Conservation (phyloP, 2,329 filamentous ascomycete genomes). For the Paecilomyces dactylethromorphus region DNA sequence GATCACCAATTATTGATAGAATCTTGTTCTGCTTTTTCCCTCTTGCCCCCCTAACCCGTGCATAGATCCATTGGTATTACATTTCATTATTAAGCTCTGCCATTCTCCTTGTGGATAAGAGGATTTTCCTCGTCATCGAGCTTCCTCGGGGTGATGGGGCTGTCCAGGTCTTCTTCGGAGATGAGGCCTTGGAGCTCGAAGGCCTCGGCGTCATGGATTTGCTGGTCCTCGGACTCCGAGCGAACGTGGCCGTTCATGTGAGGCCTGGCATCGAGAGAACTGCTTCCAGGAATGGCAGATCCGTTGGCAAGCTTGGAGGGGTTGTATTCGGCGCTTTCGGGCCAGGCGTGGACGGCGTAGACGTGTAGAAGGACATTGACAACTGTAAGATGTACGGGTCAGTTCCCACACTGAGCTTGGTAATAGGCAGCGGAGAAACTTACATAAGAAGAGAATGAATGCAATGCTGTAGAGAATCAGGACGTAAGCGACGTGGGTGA, state of each 20-base stretch:
- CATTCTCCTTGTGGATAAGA: constrained; percentile 13
- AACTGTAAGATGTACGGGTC: constrained; percentile 38
- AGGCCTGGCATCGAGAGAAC: background rate
- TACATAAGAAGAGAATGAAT: constrained; percentile 83
- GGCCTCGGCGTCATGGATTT: constrained; percentile 75
- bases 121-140: constrained; percentile 22
- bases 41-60: background rate
- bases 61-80: background rate
- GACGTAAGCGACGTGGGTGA: constrained; percentile 88
- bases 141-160: constrained; percentile 21
- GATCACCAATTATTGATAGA: background rate
- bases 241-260: constrained; percentile 41
- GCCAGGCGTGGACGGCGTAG: constrained; percentile 62
- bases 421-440: constrained; percentile 21
- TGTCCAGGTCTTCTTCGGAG: constrained; percentile 73
- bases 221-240: constrained; percentile 34
- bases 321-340: constrained; percentile 22
- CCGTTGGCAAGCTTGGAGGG: constrained; percentile 1
- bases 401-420: constrained; percentile 6
- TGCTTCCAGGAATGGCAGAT: background rate
- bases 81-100: background rate
- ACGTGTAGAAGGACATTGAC: constrained; percentile 78
- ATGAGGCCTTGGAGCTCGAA: constrained; percentile 90
- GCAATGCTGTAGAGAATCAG: constrained; percentile 86
- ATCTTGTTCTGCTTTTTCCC: background rate